Percentiles rank a stretch among this genome's conserved stretches.
phyloP scores from a whole-genome alignment of 2,329 filamentous ascomycete genomes.

The Ophiocordyceps polyrhachis-furcata region DNA sequence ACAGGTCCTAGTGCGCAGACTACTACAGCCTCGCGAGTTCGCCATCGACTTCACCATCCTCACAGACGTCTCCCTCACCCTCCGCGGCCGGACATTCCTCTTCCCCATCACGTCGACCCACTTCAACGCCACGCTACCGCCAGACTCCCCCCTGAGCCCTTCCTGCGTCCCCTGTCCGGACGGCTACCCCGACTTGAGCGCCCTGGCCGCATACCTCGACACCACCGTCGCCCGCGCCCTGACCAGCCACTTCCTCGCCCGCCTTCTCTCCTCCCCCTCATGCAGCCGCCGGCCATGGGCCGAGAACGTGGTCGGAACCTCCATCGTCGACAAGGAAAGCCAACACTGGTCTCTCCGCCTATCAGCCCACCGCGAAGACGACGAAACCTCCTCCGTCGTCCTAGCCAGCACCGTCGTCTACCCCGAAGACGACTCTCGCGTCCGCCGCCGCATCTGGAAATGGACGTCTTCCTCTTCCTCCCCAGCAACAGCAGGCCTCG shows the following conservation, averaged over 20 bases:
- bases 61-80: constrained; percentile 20
- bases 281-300: constrained; percentile 8
- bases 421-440: constrained; percentile 3
- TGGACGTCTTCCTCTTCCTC: constrained; percentile 8
- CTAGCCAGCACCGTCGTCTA: constrained; percentile 6
- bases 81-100: constrained; percentile 26
- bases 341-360: constrained; percentile 15
- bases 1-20: constrained; percentile 24
- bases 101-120: constrained; percentile 24
- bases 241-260: constrained; percentile 14
- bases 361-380: constrained; percentile 2
- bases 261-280: constrained; percentile 3
- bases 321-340: constrained; percentile 11
- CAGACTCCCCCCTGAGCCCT: constrained; percentile 15
- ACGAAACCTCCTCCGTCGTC: constrained; percentile 5
- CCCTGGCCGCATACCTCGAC: constrained; percentile 27
- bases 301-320: constrained; percentile 13
- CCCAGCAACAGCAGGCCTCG: neutral
- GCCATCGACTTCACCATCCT: constrained; percentile 26
- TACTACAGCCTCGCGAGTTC: constrained; percentile 22
- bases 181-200: constrained; percentile 23
- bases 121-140: constrained; percentile 22
- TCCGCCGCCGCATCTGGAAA: constrained; percentile 9
- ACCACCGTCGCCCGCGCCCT: constrained; percentile 23
- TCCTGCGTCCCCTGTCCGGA: constrained; percentile 25